Base-by-base conservation (phyloP, 768 basidiomycete species). In the Agrocybe praecox region DNA sequence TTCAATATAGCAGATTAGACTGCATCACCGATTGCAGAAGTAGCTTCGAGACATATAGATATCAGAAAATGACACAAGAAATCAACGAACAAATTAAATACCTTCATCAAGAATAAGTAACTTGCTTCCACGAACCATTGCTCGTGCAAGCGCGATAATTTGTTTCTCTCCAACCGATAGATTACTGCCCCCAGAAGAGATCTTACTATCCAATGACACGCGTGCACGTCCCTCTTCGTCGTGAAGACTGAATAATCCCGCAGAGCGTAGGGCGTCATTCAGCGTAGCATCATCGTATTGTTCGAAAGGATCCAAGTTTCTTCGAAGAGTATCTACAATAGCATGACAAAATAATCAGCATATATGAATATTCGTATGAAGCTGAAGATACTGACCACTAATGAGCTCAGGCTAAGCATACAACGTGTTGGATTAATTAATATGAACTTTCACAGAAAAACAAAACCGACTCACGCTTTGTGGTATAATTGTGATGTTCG, bases 81-180 rank as follows among this genome's bases (percentile, higher is more conserved):
- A 9, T 5, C 26, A 29, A 9, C 26, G 26, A n/a, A n/a, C n/a
- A 29, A 29, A 29, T 9, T 5, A 4, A 9, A 29, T 29, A 69
- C 85, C 86, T 69, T 87, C 86, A 66, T 85, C 85, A 24, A 87
- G 71, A 33, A 88, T 82, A 40, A 88, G 77, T 21, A 88, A 73
- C 46, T 82, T 79, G 68, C 80, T 86, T 47, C 80, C 76, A 23
- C 83, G 75, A 6, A 87, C 72, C 55, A 87, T 77, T 4, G 87
- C 87, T 32, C 86, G 74, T 9, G 86, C 86, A 66, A 88, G 76
- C 10, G 86, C 85, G 54, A 88, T 79, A 44, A 88, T 78, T 60
- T 93, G 90, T 11, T 89, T 70, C 65, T 92, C 88, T 17, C 90
- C 90, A 46, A 88, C 83, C 4, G 87, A 89, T 60, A 91, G 83